Percentiles rank a stretch among this genome's conserved stretches.
phyloP scores from a whole-genome alignment of 192 early-diverging fungal genomes.

The Coemansia sp. region DNA sequence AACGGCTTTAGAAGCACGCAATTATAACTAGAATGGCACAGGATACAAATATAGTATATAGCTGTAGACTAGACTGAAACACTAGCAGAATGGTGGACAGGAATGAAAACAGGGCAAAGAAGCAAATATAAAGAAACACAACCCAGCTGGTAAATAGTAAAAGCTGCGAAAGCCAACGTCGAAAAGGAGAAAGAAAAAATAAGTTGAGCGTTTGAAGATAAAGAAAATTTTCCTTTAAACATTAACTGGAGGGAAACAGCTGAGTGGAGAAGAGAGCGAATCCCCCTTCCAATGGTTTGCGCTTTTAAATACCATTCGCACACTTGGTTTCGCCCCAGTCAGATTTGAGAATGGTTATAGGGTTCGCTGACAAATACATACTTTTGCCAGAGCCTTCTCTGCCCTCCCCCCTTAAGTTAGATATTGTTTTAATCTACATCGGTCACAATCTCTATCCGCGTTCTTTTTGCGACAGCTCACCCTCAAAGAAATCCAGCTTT shows the following conservation, averaged over 20 bases:
- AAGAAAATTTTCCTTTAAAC: neutral
- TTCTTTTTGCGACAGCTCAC: no score
- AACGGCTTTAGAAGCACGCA: neutral
- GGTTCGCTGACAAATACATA: neutral
- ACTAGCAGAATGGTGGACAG: neutral
- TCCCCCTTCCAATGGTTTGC: neutral
- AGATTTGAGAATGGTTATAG: neutral
- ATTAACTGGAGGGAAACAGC: neutral
- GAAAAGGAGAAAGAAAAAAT: neutral
- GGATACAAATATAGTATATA: neutral
- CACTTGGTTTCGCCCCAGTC: no score
- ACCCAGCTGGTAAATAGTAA: no score
- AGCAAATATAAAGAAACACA: neutral
- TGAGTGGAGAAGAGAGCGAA: neutral
- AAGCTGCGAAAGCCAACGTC: no score
- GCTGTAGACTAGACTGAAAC: neutral
- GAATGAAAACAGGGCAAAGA: neutral
- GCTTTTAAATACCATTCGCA: neutral
- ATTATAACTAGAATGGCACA: neutral
- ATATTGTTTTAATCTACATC: no score
- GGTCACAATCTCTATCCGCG: no score
- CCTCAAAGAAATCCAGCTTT: no score
- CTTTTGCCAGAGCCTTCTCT: neutral
- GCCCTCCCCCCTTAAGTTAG: no score
- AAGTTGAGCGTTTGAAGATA: neutral